phyloP scores from a whole-genome alignment of 192 early-diverging fungal genomes.

The Geosiphon pyriformis region DNA sequence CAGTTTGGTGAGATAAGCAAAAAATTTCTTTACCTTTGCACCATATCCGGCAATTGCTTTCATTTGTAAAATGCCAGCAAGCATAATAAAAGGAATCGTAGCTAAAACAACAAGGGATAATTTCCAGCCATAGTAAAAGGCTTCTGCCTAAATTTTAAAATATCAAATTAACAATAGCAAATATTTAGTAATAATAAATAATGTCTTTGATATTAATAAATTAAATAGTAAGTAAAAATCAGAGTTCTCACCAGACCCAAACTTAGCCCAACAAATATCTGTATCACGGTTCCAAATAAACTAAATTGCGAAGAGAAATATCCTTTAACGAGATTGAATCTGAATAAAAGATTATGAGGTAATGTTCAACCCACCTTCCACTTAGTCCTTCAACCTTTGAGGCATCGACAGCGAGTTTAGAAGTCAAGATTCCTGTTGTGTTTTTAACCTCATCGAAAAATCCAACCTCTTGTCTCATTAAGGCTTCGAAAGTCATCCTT shows the following conservation, averaged over 20 bases:
- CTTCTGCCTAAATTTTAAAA: conserved; percentile 3
- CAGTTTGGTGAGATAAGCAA: background rate
- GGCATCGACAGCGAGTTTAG: conserved; percentile 80
- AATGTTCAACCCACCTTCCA: too few relatives aligned
- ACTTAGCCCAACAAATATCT: background rate
- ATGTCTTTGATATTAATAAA: background rate
- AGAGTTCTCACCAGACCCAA: conserved; percentile 7
- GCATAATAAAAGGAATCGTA: conserved; percentile 13
- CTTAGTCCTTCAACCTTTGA: conserved; percentile 17
- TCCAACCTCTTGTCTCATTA: conserved; percentile 78
- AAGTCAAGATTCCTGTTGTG: conserved; percentile 72
- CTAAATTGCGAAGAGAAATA: conserved; percentile 28
- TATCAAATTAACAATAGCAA: background rate
- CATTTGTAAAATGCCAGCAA: conserved; percentile 46
- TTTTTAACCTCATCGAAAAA: conserved; percentile 81
- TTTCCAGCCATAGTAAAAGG: conserved; percentile 21
- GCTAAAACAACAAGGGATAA: conserved; percentile 18
- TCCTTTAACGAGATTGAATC: too few relatives aligned
- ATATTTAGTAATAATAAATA: too few relatives aligned
- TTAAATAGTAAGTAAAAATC: background rate
- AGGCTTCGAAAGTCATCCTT: conserved; percentile 57
- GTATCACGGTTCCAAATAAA: conserved; percentile 15
- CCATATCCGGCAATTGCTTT: conserved; percentile 24
- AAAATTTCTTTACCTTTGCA: conserved; percentile 13
- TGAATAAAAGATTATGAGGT: background rate